phyloP scores from a whole-genome alignment of 331 rosid genomes.

The Quercus phellos region DNA sequence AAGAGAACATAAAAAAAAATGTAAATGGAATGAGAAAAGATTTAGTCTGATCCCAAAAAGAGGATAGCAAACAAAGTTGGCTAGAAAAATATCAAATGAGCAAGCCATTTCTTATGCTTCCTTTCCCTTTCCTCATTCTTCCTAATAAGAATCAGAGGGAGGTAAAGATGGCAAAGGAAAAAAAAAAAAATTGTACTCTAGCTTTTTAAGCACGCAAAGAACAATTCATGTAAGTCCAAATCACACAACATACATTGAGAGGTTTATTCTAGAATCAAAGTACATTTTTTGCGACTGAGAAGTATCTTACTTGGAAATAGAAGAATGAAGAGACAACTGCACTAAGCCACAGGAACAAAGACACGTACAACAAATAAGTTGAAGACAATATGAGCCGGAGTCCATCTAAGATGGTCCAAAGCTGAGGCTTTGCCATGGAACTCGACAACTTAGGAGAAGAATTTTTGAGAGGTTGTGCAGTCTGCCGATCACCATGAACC shows the following conservation, averaged over 20 bases:
- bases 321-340: slow-evolving; percentile 95
- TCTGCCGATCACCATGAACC: slow-evolving; percentile 35
- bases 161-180: not conserved
- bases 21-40: not conserved
- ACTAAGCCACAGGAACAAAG: slow-evolving; percentile 86
- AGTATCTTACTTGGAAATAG: slow-evolving; percentile 74
- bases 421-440: slow-evolving; percentile 44
- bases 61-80: not conserved
- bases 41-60: not conserved
- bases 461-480: slow-evolving; percentile 23
- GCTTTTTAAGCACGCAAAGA: not conserved
- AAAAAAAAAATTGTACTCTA: not conserved
- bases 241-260: slow-evolving; percentile 4
- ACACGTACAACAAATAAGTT: slow-evolving; percentile 66
- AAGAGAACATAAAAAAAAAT: not conserved
- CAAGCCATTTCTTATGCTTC: not conserved
- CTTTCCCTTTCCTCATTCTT: not conserved
- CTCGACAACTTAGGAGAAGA: slow-evolving; percentile 50
- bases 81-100: not conserved
- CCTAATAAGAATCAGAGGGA: not conserved
- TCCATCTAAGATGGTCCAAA: slow-evolving; percentile 83
- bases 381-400: slow-evolving; percentile 77
- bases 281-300: slow-evolving; percentile 1
- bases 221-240: not conserved
- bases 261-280: slow-evolving; percentile 10